Base-by-base conservation (phyloP, 768 basidiomycete genomes). In the Agaricus sinodeliciosus region DNA sequence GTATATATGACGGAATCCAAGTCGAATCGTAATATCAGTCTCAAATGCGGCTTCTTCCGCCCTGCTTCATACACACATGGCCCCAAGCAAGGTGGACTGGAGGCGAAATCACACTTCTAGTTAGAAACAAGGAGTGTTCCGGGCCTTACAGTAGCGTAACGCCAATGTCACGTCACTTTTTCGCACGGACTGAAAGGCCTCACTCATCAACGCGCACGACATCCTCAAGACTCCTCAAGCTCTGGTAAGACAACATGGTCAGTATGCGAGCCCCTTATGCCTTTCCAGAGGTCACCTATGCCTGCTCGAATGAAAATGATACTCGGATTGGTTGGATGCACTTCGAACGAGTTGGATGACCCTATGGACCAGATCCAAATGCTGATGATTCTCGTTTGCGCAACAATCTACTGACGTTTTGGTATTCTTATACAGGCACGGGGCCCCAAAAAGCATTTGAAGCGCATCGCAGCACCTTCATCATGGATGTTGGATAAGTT, bases 401-500 rank as follows among this genome's bases (percentile, higher is more conserved):
- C 45, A 12, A n/a, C 31, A 48, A 48, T 57, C 58, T 55, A 57
- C 71, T 71, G 55, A 69, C 58, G 45, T 9, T 39, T 49, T 50
- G 49, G 25, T 43, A 42, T 65, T 15, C 60, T 60, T 61, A n/a
- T 31, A 18, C 61, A 96, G 94, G 93, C 82, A 67, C 87, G 94
- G 72, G 94, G 94, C 85, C 94, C 94, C 59, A 96, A 90, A 87
- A 96, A 96, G 76, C 94, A 97, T 70, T 82, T 97, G 78, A 97
- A 97, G 82, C 90, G 95, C 67, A 83, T 98, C 55, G 85, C 86
- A 61, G 96, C 96, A 57, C 96, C 96, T 58, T 95, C 93, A 43
- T 88, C 92, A 77, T 99, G 96, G 96, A 97, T 99, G 94, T 82
- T 99, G 59, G 93, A 98, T 81, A 99, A 99, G 78, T 74, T 99